Evolutionary conservation across 176 grass and related monocot species (phyloP).

Genomic region (Carex kokanica): DNA sequence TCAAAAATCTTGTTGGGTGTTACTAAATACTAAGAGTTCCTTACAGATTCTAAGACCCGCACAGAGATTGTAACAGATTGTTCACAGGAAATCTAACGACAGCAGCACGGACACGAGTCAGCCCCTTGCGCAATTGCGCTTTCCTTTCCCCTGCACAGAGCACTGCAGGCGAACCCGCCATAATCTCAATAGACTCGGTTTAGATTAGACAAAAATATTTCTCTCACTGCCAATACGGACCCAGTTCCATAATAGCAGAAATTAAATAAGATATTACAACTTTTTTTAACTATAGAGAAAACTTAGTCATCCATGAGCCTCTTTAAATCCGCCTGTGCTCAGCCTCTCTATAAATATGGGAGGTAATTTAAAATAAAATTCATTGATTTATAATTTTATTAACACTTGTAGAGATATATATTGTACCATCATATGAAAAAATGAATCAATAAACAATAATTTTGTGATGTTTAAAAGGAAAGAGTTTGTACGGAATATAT

Average conservation of each 20-base stretch:
- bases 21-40: background rate
- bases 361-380: background rate
- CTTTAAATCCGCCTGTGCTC: too few relatives aligned
- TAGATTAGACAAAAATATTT: background rate
- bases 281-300: too few relatives aligned
- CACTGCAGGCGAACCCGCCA: background rate
- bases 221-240: background rate
- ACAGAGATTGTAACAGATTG: background rate
- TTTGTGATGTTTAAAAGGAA: background rate
- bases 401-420: background rate
- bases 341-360: background rate
- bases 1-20: too few relatives aligned
- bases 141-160: background rate
- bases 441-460: too few relatives aligned
- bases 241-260: background rate
- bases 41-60: background rate
- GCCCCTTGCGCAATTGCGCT: background rate
- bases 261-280: too few relatives aligned
- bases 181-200: background rate
- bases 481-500: background rate
- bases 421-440: background rate
- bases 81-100: background rate
- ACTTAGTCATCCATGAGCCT: too few relatives aligned
- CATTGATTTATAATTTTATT: background rate
- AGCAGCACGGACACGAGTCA: slow-evolving; percentile 15